A percentile compares a stretch with the other conserved stretches of the same genome.
phyloP scores from a whole-genome alignment of 2,329 filamentous ascomycete genomes.

The Fusarium austroafricanum region DNA sequence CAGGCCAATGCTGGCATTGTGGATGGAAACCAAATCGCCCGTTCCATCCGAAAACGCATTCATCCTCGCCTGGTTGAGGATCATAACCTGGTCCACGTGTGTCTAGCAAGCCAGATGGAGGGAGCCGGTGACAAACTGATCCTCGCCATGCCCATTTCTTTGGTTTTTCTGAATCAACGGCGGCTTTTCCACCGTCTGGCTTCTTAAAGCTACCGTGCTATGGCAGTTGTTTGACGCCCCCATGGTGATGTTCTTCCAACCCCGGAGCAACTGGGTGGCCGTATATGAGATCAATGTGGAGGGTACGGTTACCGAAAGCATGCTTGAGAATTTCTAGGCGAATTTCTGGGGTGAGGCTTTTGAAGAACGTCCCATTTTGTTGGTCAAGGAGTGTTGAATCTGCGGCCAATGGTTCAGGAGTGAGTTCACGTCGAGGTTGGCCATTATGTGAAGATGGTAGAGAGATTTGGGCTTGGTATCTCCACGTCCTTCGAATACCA shows the following conservation, averaged over 20 bases:
- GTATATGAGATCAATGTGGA: conserved; percentile 2
- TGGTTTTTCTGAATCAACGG: too few relatives aligned
- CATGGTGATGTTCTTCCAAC: background rate
- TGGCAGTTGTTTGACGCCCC: background rate
- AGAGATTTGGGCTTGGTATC: too few relatives aligned
- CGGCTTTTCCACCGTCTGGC: too few relatives aligned
- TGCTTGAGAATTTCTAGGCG: background rate
- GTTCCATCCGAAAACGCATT: conserved; percentile 13
- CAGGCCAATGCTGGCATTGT: conserved; percentile 40
- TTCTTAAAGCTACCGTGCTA: background rate
- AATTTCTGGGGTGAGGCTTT: background rate
- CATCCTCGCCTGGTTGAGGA: conserved; percentile 25
- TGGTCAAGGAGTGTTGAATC: too few relatives aligned
- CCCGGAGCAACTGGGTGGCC: rapidly evolving
- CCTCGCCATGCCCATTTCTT: conserved; percentile 44
- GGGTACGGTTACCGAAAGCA: background rate
- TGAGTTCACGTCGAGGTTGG: background rate
- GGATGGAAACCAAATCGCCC: background rate
- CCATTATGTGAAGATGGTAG: background rate
- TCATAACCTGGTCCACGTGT: background rate
- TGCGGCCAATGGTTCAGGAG: background rate
- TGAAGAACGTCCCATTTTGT: background rate
- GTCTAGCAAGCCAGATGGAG: background rate
- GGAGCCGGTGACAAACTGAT: conserved; percentile 44
- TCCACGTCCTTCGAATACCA: too few relatives aligned